Evolutionary conservation across 1,284 basidiomycete genomes (phyloP).

Genomic region (Marasmius sp.): DNA sequence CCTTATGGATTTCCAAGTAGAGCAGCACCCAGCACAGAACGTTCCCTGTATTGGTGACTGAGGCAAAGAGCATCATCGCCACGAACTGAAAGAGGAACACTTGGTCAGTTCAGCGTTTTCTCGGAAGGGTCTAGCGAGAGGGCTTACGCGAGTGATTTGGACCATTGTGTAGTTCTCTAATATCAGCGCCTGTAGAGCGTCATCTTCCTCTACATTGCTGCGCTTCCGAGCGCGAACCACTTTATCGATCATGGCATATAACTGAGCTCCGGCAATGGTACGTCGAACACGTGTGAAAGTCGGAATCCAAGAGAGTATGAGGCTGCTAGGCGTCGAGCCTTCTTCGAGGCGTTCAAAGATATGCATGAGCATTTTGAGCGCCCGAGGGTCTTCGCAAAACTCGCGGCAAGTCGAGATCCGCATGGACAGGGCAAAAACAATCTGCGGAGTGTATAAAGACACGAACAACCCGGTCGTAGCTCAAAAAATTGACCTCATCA

Average conservation of each 20-base stretch:
- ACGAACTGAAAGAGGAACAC: background rate
- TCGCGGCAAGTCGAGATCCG: background rate
- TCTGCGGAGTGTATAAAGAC: background rate
- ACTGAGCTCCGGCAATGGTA: background rate
- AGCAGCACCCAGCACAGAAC: background rate
- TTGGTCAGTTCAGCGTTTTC: background rate
- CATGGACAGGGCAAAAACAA: background rate
- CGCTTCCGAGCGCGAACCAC: background rate
- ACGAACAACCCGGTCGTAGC: background rate
- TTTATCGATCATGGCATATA: background rate
- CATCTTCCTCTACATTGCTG: background rate
- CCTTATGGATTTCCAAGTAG: background rate
- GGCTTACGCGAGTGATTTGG: background rate
- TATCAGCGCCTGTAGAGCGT: background rate
- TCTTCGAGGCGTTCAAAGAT: background rate
- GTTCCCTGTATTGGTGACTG: background rate
- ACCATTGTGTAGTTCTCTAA: background rate
- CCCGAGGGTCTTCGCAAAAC: background rate
- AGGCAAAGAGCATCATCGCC: background rate
- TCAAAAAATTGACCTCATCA: background rate
- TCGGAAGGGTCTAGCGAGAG: background rate
- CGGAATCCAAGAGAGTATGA: background rate
- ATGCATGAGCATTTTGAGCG: background rate
- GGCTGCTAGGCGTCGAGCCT: background rate
- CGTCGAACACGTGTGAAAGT: background rate